phyloP scores from a whole-genome alignment of 306 rosid species.

The Cicer judaicum region DNA sequence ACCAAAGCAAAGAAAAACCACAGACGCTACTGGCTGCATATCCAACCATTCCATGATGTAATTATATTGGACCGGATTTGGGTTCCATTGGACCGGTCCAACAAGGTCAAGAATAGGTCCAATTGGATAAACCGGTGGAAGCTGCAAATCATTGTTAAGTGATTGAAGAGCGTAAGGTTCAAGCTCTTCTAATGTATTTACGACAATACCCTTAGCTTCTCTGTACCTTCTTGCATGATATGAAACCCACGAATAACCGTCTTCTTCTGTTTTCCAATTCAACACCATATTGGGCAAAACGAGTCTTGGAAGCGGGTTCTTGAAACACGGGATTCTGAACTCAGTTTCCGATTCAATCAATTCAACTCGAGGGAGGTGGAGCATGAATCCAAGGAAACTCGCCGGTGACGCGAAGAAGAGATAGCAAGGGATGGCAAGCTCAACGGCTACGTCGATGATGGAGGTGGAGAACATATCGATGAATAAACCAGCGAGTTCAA shows the following conservation, averaged over 20 bases:
- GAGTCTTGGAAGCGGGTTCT: conserved; percentile 45
- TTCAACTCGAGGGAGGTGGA: conserved; percentile 43
- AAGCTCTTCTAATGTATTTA: conserved; percentile 58
- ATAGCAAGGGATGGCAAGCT: conserved; percentile 60
- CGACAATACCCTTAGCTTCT: conserved; percentile 52
- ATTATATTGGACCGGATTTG: conserved; percentile 24
- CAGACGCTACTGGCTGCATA: conserved; percentile 37
- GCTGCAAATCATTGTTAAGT: not conserved
- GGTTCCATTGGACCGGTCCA: conserved; percentile 47
- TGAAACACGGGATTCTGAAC: conserved; percentile 48
- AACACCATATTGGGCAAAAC: conserved; percentile 44
- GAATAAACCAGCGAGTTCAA: conserved; percentile 51
- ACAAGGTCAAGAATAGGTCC: conserved; percentile 51
- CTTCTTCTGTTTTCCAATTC: conserved; percentile 13
- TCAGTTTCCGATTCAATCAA: conserved; percentile 32
- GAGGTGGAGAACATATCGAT: conserved; percentile 62
- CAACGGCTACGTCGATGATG: conserved; percentile 62
- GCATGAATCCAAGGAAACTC: conserved; percentile 54
- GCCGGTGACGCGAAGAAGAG: conserved; percentile 62
- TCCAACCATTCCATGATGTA: conserved; percentile 46
- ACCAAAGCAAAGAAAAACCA: conserved; percentile 52
- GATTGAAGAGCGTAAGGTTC: conserved; percentile 47
- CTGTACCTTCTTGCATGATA: conserved; percentile 46
- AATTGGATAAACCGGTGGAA: conserved; percentile 42
- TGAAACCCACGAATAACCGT: conserved; percentile 20